These are phyloP conservation scores for Pezicula carpinea DNA, from an alignment of 2,329 filamentous ascomycete genomes.

Conservation along the genomic window DNA sequence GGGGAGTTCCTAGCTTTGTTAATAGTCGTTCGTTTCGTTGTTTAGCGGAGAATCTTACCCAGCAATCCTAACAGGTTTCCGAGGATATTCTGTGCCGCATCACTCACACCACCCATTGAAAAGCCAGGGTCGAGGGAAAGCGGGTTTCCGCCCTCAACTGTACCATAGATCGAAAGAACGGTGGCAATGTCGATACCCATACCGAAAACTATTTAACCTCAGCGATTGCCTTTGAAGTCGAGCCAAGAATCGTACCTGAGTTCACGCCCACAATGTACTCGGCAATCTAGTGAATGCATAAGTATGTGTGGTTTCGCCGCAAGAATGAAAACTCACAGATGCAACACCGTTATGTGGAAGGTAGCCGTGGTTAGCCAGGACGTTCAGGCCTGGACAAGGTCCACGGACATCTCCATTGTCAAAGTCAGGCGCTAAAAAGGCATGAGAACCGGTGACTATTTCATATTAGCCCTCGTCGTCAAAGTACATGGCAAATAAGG, in stretches of 20 bases:
- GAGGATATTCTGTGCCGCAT: background rate
- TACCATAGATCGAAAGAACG: slow-evolving; percentile 34
- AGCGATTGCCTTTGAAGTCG: background rate
- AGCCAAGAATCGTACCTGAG: background rate
- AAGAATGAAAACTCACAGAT: background rate
- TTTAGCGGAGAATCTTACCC: background rate
- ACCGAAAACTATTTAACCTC: slow-evolving; percentile 33
- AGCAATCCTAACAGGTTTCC: background rate
- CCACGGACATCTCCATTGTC: slow-evolving; percentile 30
- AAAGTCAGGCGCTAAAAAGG: background rate
- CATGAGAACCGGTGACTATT: background rate
- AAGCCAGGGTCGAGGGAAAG: slow-evolving; percentile 37
- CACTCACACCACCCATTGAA: slow-evolving; percentile 31
- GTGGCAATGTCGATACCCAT: slow-evolving; percentile 34
- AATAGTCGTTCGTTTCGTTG: background rate
- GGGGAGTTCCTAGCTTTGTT: slow-evolving; percentile 6
- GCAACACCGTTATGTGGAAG: slow-evolving; percentile 30
- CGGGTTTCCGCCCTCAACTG: slow-evolving; percentile 37
- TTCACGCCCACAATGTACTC: background rate
- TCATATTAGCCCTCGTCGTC: too few species aligned
- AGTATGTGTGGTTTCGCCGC: background rate
- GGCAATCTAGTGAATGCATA: background rate
- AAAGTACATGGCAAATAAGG: too few species aligned
- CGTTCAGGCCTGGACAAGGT: slow-evolving; percentile 33
- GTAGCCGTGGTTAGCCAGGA: slow-evolving; percentile 34